phyloP scores from a whole-genome alignment of 441 rosid species.

The Bruguiera hainesii region DNA sequence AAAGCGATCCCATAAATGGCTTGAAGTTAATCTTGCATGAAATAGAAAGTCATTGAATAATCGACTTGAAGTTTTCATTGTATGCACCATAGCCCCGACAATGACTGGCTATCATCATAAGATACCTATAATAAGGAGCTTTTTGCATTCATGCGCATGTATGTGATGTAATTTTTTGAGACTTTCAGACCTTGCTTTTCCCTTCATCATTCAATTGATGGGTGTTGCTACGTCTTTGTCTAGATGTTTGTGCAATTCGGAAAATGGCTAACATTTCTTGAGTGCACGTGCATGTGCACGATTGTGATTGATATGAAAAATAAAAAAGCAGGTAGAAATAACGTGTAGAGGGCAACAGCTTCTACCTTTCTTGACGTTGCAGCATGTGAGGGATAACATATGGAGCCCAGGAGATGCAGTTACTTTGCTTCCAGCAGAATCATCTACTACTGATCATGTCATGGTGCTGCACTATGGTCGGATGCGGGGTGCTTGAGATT shows the following conservation, averaged over 20 bases:
- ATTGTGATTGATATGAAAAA: slow-evolving; percentile 5
- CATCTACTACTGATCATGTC: slow-evolving; percentile 63
- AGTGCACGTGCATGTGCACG: background rate
- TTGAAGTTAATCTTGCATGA: too few species aligned
- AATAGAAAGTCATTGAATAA: too few species aligned
- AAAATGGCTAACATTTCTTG: too few species aligned
- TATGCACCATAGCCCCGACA: background rate
- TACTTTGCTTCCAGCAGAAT: slow-evolving; percentile 58
- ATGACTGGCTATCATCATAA: background rate
- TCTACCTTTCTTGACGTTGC: slow-evolving; percentile 70
- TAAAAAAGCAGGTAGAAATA: slow-evolving; percentile 69
- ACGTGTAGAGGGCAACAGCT: slow-evolving; percentile 88
- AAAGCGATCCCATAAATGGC: too few species aligned
- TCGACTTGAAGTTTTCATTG: background rate
- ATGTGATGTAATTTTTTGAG: too few species aligned
- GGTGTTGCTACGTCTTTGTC: background rate
- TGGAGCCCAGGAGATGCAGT: slow-evolving; percentile 66
- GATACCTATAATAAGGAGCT: background rate
- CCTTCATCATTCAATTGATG: too few species aligned
- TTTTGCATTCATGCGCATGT: background rate
- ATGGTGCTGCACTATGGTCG: slow-evolving; percentile 87
- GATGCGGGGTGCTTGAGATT: slow-evolving; percentile 32
- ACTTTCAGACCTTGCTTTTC: too few species aligned
- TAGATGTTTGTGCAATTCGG: too few species aligned
- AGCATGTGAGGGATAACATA: slow-evolving; percentile 81